Conservation (phyloP, 208 protist species). For the Acanthamoeba sp. region DNA sequence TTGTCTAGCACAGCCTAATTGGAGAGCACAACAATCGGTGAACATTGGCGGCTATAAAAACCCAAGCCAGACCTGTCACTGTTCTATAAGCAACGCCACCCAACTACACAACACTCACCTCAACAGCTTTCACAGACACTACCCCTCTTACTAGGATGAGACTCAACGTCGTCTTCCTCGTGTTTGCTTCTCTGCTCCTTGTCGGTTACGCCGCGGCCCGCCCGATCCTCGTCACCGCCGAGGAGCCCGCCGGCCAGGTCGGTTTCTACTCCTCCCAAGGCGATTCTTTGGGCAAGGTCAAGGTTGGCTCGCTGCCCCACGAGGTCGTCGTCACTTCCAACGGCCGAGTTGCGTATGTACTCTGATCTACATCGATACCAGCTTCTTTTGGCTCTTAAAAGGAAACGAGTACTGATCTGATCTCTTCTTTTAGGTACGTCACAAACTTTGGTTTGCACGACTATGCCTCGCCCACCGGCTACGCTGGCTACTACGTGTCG, state of each 20-base stretch:
- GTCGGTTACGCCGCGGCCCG: background rate
- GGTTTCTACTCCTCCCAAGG: background rate
- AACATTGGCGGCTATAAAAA: no score
- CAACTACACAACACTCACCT: no score
- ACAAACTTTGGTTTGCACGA: background rate
- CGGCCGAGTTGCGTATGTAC: no score
- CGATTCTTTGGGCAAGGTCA: background rate
- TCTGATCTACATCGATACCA: no score
- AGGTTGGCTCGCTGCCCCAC: background rate
- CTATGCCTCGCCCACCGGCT: background rate
- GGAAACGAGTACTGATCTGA: no score
- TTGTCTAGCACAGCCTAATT: no score
- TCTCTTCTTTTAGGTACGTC: no score
- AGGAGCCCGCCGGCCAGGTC: background rate
- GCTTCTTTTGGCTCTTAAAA: no score
- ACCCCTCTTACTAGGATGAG: background rate
- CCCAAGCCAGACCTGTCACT: no score
- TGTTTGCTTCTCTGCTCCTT: background rate
- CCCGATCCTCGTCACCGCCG: background rate
- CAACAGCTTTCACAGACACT: no score
- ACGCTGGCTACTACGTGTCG: background rate
- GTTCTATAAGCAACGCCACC: no score
- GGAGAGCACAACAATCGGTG: no score
- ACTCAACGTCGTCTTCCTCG: background rate
- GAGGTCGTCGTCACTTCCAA: background rate